These are phyloP conservation scores for Bruguiera hainesii DNA, from an alignment of 441 rosid genomes.

Conservation along the genomic window DNA sequence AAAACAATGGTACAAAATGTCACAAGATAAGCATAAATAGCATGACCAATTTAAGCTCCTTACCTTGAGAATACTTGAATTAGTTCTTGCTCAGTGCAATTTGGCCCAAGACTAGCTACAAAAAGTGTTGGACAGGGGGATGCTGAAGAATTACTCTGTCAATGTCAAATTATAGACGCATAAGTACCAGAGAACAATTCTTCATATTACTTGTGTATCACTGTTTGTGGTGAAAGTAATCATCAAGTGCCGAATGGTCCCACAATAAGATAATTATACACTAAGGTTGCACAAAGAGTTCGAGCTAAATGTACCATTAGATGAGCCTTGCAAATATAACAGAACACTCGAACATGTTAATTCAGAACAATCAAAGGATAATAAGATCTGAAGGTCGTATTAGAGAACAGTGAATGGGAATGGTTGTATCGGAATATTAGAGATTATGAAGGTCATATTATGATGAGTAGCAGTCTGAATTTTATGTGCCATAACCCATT, in stretches of 20 bases:
- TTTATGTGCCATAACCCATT: too few relatives aligned
- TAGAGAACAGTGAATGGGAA: too few relatives aligned
- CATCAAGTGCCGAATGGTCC: background rate
- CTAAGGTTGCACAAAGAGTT: background rate
- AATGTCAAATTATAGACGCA: slow-evolving; percentile 13
- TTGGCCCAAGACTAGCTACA: slow-evolving; percentile 75
- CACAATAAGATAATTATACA: background rate
- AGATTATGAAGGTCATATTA: too few relatives aligned
- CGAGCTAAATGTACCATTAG: background rate
- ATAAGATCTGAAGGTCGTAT: too few relatives aligned
- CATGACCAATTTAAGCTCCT: slow-evolving; percentile 10
- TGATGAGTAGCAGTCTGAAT: too few relatives aligned
- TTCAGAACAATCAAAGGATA: too few relatives aligned
- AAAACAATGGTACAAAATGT: background rate
- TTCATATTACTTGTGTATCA: background rate
- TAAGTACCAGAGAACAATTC: slow-evolving; percentile 1
- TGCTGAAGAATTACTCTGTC: slow-evolving; percentile 48
- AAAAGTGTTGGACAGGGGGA: slow-evolving; percentile 85
- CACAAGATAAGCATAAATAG: slow-evolving; percentile 1
- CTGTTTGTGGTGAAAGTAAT: background rate
- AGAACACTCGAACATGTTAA: too few relatives aligned
- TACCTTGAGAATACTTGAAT: slow-evolving; percentile 76
- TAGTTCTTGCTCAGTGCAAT: slow-evolving; percentile 73
- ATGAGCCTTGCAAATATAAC: too few relatives aligned
- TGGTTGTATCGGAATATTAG: too few relatives aligned